Evolutionary conservation across 2,329 filamentous ascomycete genomes (phyloP), one percentile per base, ranked within the genome.

Genomic region (Curvularia eragrostidis): DNA sequence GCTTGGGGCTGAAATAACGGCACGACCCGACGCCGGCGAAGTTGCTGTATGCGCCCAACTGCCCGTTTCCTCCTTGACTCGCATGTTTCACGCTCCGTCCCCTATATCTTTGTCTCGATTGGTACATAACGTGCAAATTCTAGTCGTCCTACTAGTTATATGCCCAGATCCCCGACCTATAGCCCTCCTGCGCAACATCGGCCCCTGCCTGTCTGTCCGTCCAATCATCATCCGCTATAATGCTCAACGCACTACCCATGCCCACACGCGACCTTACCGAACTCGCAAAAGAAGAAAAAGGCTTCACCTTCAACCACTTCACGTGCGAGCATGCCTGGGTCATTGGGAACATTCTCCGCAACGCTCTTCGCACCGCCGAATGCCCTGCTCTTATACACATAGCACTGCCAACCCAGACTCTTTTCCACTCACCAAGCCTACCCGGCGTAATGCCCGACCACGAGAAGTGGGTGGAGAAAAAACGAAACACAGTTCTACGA

Each of bases 371-470:
- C 28, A 80, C 83, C 5, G 80, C 85, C 55, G 71, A 74, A 26
- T 81, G 82, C 44, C 82, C 87, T 0, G 82, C 83, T 21, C 78
- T 90, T 32, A 85, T 91, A 68, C 85, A 85, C 70, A 90, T 91
- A 75, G 79, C 83, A 30, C 81, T 88, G n/a, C 83, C 85, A 69
- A 75, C 77, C 15, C 88, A 90, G 67, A 80, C 86, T 1, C 77
- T 94, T 19, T 94, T 92, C 80, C 90, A 93, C 73, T 81, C 82
- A 56, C 86, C 85, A 3, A 89, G 88, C 0, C 85, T 89, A 39
- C 78, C 85, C 0, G 90, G 91, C 6, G 85, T 87, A 4, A 81
- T 84, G 59, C 88, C 90, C 0, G 91, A 94, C 74, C 89, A 91
- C 69, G 88, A 90, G 73, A 77, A 78, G 26, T 91, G 88, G 73